phyloP scores from a whole-genome alignment of 1,284 basidiomycete species.

The Meira nashicola region DNA sequence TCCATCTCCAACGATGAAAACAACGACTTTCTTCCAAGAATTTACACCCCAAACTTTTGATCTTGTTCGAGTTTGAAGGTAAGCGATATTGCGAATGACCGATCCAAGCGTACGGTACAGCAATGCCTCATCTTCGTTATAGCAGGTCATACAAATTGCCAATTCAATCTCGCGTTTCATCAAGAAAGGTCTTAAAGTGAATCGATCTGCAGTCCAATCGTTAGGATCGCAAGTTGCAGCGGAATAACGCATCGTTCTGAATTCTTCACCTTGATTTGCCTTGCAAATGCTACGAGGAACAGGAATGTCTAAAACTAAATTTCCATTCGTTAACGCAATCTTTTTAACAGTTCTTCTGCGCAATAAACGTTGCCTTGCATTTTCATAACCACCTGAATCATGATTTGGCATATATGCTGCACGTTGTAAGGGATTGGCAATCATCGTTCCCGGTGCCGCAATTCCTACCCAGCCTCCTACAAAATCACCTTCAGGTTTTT shows the following conservation, averaged over 20 bases:
- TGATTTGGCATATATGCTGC: not conserved
- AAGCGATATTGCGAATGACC: slow-evolving; percentile 23
- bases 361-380: slow-evolving; percentile 15
- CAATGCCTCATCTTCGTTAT: slow-evolving; percentile 19
- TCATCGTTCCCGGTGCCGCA: slow-evolving; percentile 17
- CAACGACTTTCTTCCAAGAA: slow-evolving; percentile 21
- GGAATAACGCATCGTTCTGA: slow-evolving; percentile 60
- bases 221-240: slow-evolving; percentile 73
- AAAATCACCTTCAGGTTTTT: not conserved
- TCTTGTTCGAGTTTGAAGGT: slow-evolving; percentile 14
- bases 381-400: slow-evolving; percentile 10
- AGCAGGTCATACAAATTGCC: slow-evolving; percentile 18
- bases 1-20: slow-evolving; percentile 19
- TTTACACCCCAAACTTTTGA: slow-evolving; percentile 20
- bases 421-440: slow-evolving; percentile 1
- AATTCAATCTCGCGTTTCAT: slow-evolving; percentile 19
- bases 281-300: slow-evolving; percentile 18
- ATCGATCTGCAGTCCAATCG: slow-evolving; percentile 15
- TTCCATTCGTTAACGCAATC: slow-evolving; percentile 18
- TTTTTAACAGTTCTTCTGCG: slow-evolving; percentile 17
- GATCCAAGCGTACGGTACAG: slow-evolving; percentile 16
- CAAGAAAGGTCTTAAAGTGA: slow-evolving; percentile 16
- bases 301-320: slow-evolving; percentile 21
- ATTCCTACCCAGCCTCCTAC: slow-evolving; percentile 6
- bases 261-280: slow-evolving; percentile 17